Evolutionary conservation across 225 moss, liverwort and hornwort species (phyloP).

Genomic region (Climacium dendroides): DNA sequence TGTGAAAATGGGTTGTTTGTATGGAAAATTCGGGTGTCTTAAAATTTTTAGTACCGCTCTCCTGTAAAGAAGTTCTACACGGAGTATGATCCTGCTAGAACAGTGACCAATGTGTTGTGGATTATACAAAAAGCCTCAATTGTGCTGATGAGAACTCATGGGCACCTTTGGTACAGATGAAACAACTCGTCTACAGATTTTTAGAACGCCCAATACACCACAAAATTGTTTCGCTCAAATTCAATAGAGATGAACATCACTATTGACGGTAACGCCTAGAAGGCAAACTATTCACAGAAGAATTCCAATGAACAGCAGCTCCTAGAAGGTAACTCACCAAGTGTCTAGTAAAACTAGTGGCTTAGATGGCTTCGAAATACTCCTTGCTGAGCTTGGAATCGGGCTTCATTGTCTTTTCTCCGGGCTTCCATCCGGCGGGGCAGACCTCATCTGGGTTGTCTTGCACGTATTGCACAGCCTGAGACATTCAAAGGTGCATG

Average conservation of each 20-base stretch:
- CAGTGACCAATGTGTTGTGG: background rate
- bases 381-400: conserved; percentile 96
- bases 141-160: conserved; percentile 2
- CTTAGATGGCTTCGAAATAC: conserved; percentile 68
- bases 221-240: conserved; percentile 20
- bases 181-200: conserved; percentile 2
- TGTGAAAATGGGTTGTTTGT: background rate
- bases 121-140: conserved; percentile 15
- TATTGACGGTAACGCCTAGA: background rate
- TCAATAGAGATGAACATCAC: conserved; percentile 1
- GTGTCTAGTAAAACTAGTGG: background rate
- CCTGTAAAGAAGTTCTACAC: background rate
- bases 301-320: background rate
- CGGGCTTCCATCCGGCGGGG: conserved; percentile 98
- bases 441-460: conserved; percentile 98
- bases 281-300: background rate
- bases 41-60: background rate
- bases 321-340: background rate
- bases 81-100: background rate
- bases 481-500: background rate
- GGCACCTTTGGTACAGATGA: background rate
- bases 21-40: background rate
- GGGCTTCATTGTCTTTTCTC: conserved; percentile 97
- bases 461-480: conserved; percentile 96
- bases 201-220: conserved; percentile 3